phyloP scores from a whole-genome alignment of 1,139 yeast species.

The Geotrichum citri-aurantii region DNA sequence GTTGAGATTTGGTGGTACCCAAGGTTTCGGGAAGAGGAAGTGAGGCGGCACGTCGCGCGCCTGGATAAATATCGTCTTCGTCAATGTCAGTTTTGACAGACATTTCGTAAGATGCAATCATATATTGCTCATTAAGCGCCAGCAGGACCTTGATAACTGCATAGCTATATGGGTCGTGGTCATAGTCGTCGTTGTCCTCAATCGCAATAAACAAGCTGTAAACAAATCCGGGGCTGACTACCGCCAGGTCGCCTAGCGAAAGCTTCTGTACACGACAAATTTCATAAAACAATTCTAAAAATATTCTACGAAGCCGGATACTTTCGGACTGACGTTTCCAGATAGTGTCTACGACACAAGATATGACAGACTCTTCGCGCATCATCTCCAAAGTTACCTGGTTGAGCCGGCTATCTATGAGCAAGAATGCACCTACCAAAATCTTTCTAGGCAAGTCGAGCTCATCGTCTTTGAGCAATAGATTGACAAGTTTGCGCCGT shows the following conservation, averaged over 20 bases:
- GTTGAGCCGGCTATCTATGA: slow-evolving; percentile 45
- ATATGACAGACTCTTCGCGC: slow-evolving; percentile 48
- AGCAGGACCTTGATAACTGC: slow-evolving; percentile 69
- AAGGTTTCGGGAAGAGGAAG: background rate
- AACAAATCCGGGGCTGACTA: slow-evolving; percentile 50
- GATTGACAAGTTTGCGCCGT: slow-evolving; percentile 31
- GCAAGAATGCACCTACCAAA: slow-evolving; percentile 46
- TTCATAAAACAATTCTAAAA: slow-evolving; percentile 49
- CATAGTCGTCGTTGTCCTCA: slow-evolving; percentile 48
- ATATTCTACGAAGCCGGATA: slow-evolving; percentile 36
- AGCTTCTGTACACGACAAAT: slow-evolving; percentile 48
- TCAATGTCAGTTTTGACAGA: slow-evolving; percentile 2
- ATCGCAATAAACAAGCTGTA: slow-evolving; percentile 49
- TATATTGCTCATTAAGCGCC: slow-evolving; percentile 76
- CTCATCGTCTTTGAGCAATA: slow-evolving; percentile 24
- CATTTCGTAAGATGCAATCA: slow-evolving; percentile 48
- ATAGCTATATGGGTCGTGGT: slow-evolving; percentile 55
- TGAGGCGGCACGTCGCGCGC: background rate
- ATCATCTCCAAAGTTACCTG: slow-evolving; percentile 42
- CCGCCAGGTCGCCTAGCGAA: slow-evolving; percentile 40
- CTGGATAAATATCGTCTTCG: background rate
- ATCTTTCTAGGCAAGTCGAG: slow-evolving; percentile 28
- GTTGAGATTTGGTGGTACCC: background rate
- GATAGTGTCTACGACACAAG: slow-evolving; percentile 39
- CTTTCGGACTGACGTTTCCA: slow-evolving; percentile 29